Percentiles rank a stretch among this genome's conserved stretches.
phyloP scores from a whole-genome alignment of 2,329 filamentous ascomycete genomes.

The Hymenoscyphus occultus region DNA sequence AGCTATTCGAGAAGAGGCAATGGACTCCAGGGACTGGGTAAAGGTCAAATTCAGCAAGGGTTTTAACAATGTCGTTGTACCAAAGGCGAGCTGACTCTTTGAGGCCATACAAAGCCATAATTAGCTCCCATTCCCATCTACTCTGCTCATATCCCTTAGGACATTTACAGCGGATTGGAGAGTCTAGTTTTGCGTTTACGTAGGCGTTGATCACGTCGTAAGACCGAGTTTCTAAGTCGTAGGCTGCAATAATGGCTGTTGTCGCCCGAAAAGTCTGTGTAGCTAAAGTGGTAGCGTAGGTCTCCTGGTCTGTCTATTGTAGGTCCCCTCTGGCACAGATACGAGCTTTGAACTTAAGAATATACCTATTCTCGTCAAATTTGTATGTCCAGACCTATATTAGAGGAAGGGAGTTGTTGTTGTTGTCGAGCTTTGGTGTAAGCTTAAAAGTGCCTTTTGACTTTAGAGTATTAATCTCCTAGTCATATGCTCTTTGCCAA shows the following conservation, averaged over 20 bases:
- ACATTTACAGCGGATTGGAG: not conserved
- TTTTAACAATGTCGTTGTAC: not conserved
- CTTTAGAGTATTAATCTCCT: not conserved
- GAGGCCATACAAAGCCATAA: not conserved
- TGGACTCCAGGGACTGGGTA: not conserved
- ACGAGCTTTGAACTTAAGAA: no score
- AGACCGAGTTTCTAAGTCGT: not conserved
- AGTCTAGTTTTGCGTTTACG: not conserved
- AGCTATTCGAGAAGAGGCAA: not conserved
- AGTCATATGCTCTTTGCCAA: not conserved
- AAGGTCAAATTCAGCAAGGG: not conserved
- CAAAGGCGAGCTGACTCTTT: not conserved
- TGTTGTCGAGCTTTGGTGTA: not conserved
- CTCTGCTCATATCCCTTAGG: no score
- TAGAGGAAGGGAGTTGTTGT: not conserved
- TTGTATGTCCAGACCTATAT: not conserved
- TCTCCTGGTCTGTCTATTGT: no score
- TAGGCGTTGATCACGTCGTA: not conserved
- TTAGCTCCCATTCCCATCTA: no score
- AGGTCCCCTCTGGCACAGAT: no score
- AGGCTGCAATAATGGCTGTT: not conserved
- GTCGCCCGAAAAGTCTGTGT: not conserved
- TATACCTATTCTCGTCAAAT: no score
- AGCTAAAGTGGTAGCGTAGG: no score
- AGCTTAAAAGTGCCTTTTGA: not conserved